Percentiles rank a stretch among this genome's conserved stretches.
phyloP scores from a whole-genome alignment of 2,329 filamentous ascomycete species.

The Diaporthe australafricana region DNA sequence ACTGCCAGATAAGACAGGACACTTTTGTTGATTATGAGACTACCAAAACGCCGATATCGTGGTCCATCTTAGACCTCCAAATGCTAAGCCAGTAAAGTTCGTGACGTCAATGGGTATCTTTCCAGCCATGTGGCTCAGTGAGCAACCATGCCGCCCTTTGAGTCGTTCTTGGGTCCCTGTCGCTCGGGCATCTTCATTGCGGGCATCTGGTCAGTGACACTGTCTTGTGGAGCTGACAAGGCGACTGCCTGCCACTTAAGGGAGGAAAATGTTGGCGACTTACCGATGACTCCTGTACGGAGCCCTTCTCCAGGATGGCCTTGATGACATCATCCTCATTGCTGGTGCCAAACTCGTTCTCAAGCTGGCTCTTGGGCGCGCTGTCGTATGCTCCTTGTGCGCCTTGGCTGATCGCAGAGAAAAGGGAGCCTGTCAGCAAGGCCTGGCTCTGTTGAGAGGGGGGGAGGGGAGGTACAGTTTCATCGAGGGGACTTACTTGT shows the following conservation, averaged over 20 bases:
- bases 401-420: constrained; percentile 74
- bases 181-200: constrained; percentile 63
- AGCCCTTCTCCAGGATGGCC: constrained; percentile 83
- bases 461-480: neutral
- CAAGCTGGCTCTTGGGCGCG: constrained; percentile 79
- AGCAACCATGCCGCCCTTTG: constrained; percentile 54
- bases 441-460: neutral
- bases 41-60: constrained; percentile 22
- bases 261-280: neutral
- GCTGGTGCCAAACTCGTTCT: constrained; percentile 88
- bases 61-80: constrained; percentile 25
- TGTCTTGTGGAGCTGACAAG: neutral
- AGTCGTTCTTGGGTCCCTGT: constrained; percentile 65
- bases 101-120: constrained; percentile 36
- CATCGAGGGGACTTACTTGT: constrained; percentile 74
- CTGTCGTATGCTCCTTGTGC: constrained; percentile 82
- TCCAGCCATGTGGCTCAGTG: constrained; percentile 49
- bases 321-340: constrained; percentile 84
- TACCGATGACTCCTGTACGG: constrained; percentile 71
- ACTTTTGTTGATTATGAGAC: constrained; percentile 18
- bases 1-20: constrained; percentile 14
- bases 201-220: constrained; percentile 30
- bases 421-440: constrained; percentile 25
- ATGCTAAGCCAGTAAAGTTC: constrained; percentile 19
- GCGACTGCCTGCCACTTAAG: neutral